Conservation (phyloP, 1,139 yeast species). For the Yamadazyma membranifaciens region DNA sequence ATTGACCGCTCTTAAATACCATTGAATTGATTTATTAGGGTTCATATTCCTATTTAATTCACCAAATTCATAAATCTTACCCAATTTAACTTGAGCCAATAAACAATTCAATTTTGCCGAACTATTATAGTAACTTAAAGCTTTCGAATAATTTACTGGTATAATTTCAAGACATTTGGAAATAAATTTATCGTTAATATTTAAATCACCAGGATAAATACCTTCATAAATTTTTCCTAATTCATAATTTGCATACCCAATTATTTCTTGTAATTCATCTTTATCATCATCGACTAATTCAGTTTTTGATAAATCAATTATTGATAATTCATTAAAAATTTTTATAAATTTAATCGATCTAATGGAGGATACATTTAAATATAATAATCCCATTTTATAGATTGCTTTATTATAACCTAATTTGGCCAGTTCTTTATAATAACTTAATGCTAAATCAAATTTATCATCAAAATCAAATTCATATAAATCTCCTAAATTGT, state of each 20-base stretch:
- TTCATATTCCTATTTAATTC: conserved; percentile 65
- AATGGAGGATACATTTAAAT: conserved; percentile 33
- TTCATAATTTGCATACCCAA: conserved; percentile 47
- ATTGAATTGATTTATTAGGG: conserved; percentile 76
- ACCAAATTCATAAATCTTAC: conserved; percentile 86
- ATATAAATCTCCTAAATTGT: conserved; percentile 41
- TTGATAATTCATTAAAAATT: conserved; percentile 38
- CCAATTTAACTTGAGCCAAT: conserved; percentile 82
- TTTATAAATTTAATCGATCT: conserved; percentile 38
- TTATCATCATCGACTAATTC: conserved; percentile 41
- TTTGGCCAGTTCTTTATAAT: conserved; percentile 40
- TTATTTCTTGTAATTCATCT: conserved; percentile 42
- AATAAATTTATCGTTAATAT: conserved; percentile 37
- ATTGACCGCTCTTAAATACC: conserved; percentile 82
- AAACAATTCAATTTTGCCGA: conserved; percentile 79
- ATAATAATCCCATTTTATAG: conserved; percentile 40
- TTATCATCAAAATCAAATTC: conserved; percentile 33
- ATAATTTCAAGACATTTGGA: conserved; percentile 34
- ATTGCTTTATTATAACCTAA: conserved; percentile 46
- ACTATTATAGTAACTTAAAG: conserved; percentile 67
- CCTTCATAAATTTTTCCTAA: conserved; percentile 74
- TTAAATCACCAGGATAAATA: conserved; percentile 49
- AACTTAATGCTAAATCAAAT: conserved; percentile 33
- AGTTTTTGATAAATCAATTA: conserved; percentile 32
- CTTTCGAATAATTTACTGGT: conserved; percentile 54